These are phyloP conservation scores for Allium cepa DNA, from an alignment of 106 monocot genomes.

Conservation along the genomic window DNA sequence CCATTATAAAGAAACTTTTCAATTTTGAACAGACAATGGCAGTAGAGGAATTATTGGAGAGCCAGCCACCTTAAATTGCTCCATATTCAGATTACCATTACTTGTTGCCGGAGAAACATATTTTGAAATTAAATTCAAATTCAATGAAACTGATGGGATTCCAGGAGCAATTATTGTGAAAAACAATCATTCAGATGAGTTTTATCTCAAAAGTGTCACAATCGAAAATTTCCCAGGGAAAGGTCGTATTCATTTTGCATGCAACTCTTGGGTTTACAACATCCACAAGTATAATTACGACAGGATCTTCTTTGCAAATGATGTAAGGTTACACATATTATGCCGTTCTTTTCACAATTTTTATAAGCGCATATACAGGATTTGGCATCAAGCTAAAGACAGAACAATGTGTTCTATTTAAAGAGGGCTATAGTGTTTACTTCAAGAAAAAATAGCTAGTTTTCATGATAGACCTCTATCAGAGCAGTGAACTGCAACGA, in stretches of 20 bases:
- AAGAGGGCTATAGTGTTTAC: too few species aligned
- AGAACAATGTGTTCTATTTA: too few species aligned
- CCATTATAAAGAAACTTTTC: not conserved
- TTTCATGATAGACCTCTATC: too few species aligned
- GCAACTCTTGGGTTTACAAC: constrained; percentile 56
- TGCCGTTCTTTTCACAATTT: constrained; percentile 28
- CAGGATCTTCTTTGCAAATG: constrained; percentile 50
- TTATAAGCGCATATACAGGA: too few species aligned
- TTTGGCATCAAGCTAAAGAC: too few species aligned
- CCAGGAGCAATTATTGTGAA: constrained; percentile 45
- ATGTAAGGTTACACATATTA: constrained; percentile 14
- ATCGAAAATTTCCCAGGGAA: constrained; percentile 34
- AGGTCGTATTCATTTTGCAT: constrained; percentile 35
- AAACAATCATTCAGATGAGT: constrained; percentile 27
- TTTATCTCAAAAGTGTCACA: constrained; percentile 59
- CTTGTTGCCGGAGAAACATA: constrained; percentile 13
- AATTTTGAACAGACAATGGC: constrained; percentile 21
- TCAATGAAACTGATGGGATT: constrained; percentile 24
- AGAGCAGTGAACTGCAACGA: too few species aligned
- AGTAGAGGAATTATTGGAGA: constrained; percentile 26
- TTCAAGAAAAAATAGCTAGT: too few species aligned
- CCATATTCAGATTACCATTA: constrained; percentile 1
- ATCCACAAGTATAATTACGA: constrained; percentile 24
- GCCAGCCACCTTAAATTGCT: constrained; percentile 22
- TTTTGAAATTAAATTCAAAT: constrained; percentile 20